Conservation (phyloP, 148 eudicot species). For the Salicornia ramosissima region DNA sequence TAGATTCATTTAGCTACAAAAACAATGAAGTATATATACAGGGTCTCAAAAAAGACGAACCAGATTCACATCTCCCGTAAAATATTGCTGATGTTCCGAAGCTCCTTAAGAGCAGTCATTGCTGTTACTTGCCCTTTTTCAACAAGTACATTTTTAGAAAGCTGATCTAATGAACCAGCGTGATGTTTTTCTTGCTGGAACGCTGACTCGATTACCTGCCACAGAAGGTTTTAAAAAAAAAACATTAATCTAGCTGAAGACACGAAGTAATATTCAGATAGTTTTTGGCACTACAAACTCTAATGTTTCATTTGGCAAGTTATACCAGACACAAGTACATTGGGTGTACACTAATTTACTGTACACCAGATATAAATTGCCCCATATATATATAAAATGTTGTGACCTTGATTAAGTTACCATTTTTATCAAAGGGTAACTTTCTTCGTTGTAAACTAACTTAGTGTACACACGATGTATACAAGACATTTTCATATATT, state of each 20-base stretch:
- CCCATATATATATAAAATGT: too few relatives aligned
- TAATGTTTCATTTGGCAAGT: too few relatives aligned
- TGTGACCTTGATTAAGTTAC: too few relatives aligned
- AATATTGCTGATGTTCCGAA: slow-evolving; percentile 81
- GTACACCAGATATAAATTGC: too few relatives aligned
- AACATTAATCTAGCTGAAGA: slow-evolving; percentile 4
- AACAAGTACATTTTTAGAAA: slow-evolving; percentile 48
- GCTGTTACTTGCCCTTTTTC: slow-evolving; percentile 82
- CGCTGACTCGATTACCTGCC: slow-evolving; percentile 77
- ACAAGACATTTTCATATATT: too few relatives aligned
- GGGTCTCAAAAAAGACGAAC: neutral
- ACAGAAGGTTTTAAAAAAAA: neutral
- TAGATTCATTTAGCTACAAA: slow-evolving; percentile 12
- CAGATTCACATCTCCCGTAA: slow-evolving; percentile 60
- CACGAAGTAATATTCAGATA: too few relatives aligned
- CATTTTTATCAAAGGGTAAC: too few relatives aligned
- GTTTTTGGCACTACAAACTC: too few relatives aligned
- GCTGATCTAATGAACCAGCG: slow-evolving; percentile 37
- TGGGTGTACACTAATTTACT: too few relatives aligned
- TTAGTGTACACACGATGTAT: too few relatives aligned
- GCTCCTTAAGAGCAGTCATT: slow-evolving; percentile 79
- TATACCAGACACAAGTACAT: too few relatives aligned
- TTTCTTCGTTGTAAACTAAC: too few relatives aligned
- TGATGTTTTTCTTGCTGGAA: slow-evolving; percentile 59
- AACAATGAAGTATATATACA: slow-evolving; percentile 22